These are phyloP conservation scores for Plectranthus barbatus DNA, from an alignment of 257 asterid species.

Conservation along the genomic window DNA sequence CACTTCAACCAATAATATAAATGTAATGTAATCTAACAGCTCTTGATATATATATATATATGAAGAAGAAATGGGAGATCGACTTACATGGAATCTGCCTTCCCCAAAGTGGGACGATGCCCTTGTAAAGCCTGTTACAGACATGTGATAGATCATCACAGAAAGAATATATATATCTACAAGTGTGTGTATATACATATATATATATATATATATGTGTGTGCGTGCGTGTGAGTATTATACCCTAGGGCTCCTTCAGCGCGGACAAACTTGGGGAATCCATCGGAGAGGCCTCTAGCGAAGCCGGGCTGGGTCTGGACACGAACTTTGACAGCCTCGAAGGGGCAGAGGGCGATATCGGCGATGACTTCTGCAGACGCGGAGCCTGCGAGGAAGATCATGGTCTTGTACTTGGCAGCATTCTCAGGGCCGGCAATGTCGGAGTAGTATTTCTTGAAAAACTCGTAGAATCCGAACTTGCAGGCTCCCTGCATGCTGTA, in stretches of 20 bases:
- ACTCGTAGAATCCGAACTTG: conserved; percentile 83
- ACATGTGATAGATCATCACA: too few species aligned
- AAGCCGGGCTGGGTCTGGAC: conserved; percentile 89
- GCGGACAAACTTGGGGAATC: conserved; percentile 62
- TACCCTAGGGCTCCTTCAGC: conserved; percentile 77
- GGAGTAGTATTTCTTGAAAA: conserved; percentile 77
- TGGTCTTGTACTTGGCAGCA: conserved; percentile 70
- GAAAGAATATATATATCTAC: too few species aligned
- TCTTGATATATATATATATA: too few species aligned
- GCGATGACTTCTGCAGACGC: conserved; percentile 93
- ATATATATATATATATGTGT: not conserved
- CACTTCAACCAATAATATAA: too few species aligned
- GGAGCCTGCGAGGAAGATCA: conserved; percentile 81
- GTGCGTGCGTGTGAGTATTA: too few species aligned
- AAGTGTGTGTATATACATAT: not conserved
- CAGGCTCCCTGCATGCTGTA: conserved; percentile 91
- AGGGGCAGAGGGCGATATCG: conserved; percentile 77
- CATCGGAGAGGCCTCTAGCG: conserved; percentile 75
- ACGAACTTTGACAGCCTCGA: conserved; percentile 85
- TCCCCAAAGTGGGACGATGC: conserved; percentile 87
- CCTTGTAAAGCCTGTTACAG: conserved; percentile 62
- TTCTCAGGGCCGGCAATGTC: conserved; percentile 78
- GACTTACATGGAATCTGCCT: conserved; percentile 89
- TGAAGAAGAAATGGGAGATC: not conserved
- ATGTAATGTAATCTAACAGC: too few species aligned